Evolutionary conservation across 306 rosid species (phyloP), one percentile per base, ranked within the genome.

Genomic region (Rosa multiflora): DNA sequence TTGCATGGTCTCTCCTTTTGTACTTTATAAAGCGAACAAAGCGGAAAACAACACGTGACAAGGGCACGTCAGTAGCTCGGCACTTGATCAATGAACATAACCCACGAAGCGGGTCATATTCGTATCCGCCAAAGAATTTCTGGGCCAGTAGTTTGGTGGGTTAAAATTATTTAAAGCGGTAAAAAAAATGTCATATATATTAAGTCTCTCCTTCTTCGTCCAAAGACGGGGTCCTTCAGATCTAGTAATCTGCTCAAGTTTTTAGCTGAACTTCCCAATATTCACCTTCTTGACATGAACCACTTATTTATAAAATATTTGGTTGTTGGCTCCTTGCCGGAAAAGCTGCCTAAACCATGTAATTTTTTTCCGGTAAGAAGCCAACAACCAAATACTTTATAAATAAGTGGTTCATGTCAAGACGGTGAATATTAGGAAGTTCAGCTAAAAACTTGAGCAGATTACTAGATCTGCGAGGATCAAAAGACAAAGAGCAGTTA

Each of bases 401-500:
- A 87, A 71, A 87, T 43, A 77, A 83, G 89, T 39, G 85, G 81
- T 48, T 48, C 87, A 85, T 87, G 76, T 56, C 77, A 14, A 87
- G 46, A 23, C 53, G 76, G 62, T 12, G 53, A 12, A 48, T 48
- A 11, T 48, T 48, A 18, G 85, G 92, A 13, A 89, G 83, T 15
- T 53, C 23, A 20, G 21, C 8, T 0, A 53, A 53, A 53, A 53
- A 18, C n/a, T 17, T 17, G 59, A 53, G 10, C 6, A 53, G 23
- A 15, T 6, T 15, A 53, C 21, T 18, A 15, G 23, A 48, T 10
- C 6, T 6, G 8, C 53, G 11, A 48, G 53, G 13, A 74, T 70
- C 76, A 89, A 58, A 42, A 89, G 73, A 85, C 86, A 89, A 26
- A 87, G 79, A 49, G 89, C 81, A 83, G 86, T 75, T 68, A 85